phyloP scores from a whole-genome alignment of 2,329 filamentous ascomycete species.

The Stachybotrys echinatus region DNA sequence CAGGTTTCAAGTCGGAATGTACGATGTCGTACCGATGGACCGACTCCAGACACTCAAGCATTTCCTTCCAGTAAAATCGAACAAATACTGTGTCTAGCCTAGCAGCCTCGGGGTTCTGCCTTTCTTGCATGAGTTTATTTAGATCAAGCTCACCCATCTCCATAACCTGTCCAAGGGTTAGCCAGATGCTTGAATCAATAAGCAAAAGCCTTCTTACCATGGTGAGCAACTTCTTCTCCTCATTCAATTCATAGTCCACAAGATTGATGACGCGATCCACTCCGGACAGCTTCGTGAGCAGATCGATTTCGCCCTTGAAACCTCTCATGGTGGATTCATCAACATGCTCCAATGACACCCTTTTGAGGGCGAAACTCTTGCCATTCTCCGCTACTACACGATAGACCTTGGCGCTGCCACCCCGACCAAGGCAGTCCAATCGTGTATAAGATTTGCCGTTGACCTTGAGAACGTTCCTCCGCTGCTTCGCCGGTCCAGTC shows the following conservation, averaged over 20 bases:
- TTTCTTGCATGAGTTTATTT: conserved; percentile 73
- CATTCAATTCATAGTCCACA: conserved; percentile 90
- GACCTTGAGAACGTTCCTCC: conserved; percentile 76
- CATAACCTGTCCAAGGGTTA: conserved; percentile 63
- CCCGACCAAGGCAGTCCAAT: conserved; percentile 84
- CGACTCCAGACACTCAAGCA: conserved; percentile 89
- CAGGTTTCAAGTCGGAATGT: conserved; percentile 93
- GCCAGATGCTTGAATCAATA: not conserved
- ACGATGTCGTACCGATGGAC: conserved; percentile 91
- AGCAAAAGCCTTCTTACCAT: conserved; percentile 55
- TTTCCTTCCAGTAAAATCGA: conserved; percentile 98
- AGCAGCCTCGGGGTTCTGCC: conserved; percentile 65
- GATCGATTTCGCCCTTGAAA: conserved; percentile 92
- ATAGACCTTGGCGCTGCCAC: conserved; percentile 91
- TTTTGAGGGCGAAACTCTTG: conserved; percentile 89
- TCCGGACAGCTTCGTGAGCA: conserved; percentile 74
- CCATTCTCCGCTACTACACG: conserved; percentile 96
- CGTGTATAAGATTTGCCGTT: conserved; percentile 90
- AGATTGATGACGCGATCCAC: conserved; percentile 88
- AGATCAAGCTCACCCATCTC: conserved; percentile 95
- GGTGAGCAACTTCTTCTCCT: conserved; percentile 81
- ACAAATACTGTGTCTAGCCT: conserved; percentile 85
- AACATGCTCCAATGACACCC: conserved; percentile 84
- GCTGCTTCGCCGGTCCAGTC: conserved; percentile 66
- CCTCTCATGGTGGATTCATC: conserved; percentile 79